Conservation (phyloP, 257 asterid genomes). For the Euphrasia confusa region DNA sequence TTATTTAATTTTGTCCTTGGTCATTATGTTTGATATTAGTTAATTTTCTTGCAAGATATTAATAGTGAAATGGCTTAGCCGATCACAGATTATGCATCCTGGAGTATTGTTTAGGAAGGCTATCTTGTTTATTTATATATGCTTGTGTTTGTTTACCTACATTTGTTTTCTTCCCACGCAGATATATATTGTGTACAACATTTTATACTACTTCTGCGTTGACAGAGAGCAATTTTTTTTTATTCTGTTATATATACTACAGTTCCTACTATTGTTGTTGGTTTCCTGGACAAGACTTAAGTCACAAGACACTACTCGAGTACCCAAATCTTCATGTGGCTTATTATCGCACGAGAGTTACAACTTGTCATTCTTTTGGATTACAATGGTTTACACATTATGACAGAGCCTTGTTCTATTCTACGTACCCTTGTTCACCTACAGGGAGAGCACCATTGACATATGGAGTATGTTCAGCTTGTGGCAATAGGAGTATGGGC, state of each 20-base stretch:
- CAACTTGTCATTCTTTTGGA: constrained; percentile 39
- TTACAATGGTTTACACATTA: too few relatives aligned
- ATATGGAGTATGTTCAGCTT: constrained; percentile 97
- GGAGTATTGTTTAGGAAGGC: too few relatives aligned
- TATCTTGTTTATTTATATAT: background rate
- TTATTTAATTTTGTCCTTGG: too few relatives aligned
- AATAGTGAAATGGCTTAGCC: too few relatives aligned
- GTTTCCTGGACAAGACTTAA: constrained; percentile 34
- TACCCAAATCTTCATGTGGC: constrained; percentile 88
- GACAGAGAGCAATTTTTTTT: constrained; percentile 95
- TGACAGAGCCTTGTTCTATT: too few relatives aligned
- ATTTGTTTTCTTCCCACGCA: too few relatives aligned
- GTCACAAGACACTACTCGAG: constrained; percentile 71
- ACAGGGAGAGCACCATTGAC: constrained; percentile 75
- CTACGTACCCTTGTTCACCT: constrained; percentile 20
- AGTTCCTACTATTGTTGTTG: constrained; percentile 71
- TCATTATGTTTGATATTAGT: too few relatives aligned
- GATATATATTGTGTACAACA: constrained; percentile 85
- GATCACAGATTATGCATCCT: too few relatives aligned
- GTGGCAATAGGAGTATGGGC: constrained; percentile 72
- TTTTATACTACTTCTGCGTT: constrained; percentile 91
- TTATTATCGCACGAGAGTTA: constrained; percentile 92
- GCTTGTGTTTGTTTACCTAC: background rate
- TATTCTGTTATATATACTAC: constrained; percentile 87
- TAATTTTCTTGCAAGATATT: background rate